Percentiles rank a stretch among this genome's conserved stretches.
phyloP scores from a whole-genome alignment of 1,284 basidiomycete genomes.

The Vanrija sp. region DNA sequence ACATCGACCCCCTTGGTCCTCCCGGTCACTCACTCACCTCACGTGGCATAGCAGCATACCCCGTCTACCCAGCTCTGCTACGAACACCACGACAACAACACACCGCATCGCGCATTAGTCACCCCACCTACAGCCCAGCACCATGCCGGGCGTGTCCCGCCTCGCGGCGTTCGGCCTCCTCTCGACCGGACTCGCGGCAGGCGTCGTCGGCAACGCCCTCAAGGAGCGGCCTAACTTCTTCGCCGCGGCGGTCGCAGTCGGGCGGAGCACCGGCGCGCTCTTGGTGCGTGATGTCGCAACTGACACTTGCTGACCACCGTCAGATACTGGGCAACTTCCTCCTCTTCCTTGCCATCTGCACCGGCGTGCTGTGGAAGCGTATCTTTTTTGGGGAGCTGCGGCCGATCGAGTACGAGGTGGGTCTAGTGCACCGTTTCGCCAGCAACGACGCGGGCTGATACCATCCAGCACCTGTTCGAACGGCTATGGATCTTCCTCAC shows the following conservation, averaged over 20 bases:
- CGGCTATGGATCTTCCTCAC: constrained; percentile 96
- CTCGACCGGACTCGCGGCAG: constrained; percentile 66
- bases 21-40: no score
- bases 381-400: constrained; percentile 90
- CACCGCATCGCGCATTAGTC: no score
- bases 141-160: constrained; percentile 28
- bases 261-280: constrained; percentile 82
- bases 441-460: background rate
- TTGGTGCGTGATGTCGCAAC: constrained; percentile 58
- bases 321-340: constrained; percentile 90
- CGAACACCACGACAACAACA: no score
- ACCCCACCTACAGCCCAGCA: background rate
- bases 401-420: constrained; percentile 85
- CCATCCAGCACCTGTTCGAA: constrained; percentile 81
- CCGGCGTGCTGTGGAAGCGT: constrained; percentile 72
- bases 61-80: no score
- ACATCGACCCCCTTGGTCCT: no score
- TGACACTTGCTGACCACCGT: background rate
- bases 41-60: no score
- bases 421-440: constrained; percentile 24
- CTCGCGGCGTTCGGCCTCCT: constrained; percentile 65
- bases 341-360: constrained; percentile 69
- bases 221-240: constrained; percentile 88
- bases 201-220: constrained; percentile 72
- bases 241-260: constrained; percentile 85